Evolutionary conservation across 768 basidiomycete species (phyloP).

Genomic region (Leccinellum luteum): DNA sequence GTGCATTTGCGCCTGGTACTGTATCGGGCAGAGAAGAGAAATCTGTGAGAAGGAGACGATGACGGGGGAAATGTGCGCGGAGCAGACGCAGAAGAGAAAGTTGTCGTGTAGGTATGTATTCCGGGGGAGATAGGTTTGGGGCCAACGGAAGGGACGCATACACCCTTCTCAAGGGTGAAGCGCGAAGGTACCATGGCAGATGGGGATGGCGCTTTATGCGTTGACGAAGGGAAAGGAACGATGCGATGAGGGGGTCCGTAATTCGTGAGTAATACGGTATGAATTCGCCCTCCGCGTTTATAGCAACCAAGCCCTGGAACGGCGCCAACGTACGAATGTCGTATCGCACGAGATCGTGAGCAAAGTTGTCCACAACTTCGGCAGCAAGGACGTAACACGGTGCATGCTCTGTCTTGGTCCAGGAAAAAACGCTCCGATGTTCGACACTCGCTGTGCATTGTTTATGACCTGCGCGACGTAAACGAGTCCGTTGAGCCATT

Average conservation of each 20-base stretch:
- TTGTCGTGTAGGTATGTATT: constrained; percentile 92
- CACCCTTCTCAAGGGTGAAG: constrained; percentile 56
- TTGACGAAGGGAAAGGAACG: constrained; percentile 70
- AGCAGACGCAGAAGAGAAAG: constrained; percentile 81
- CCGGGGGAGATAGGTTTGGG: constrained; percentile 81
- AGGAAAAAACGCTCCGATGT: constrained; percentile 84
- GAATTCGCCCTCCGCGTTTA: constrained; percentile 82
- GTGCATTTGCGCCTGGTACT: constrained; percentile 63
- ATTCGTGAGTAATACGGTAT: constrained; percentile 79
- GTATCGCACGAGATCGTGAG: constrained; percentile 93
- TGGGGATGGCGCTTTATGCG: constrained; percentile 57
- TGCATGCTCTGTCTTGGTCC: constrained; percentile 69
- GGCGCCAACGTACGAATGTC: constrained; percentile 77
- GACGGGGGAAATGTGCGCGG: constrained; percentile 81
- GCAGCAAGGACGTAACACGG: constrained; percentile 93
- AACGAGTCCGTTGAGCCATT: constrained; percentile 62
- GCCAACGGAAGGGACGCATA: constrained; percentile 80
- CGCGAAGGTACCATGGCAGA: constrained; percentile 53
- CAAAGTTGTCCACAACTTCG: constrained; percentile 98
- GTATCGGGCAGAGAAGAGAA: constrained; percentile 87
- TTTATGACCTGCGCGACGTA: constrained; percentile 41
- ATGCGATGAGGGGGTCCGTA: constrained; percentile 78
- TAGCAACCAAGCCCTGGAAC: constrained; percentile 76
- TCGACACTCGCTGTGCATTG: constrained; percentile 55
- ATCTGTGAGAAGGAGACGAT: constrained; percentile 92